phyloP scores from a whole-genome alignment of 768 basidiomycete genomes.

The Kwoniella europaea region DNA sequence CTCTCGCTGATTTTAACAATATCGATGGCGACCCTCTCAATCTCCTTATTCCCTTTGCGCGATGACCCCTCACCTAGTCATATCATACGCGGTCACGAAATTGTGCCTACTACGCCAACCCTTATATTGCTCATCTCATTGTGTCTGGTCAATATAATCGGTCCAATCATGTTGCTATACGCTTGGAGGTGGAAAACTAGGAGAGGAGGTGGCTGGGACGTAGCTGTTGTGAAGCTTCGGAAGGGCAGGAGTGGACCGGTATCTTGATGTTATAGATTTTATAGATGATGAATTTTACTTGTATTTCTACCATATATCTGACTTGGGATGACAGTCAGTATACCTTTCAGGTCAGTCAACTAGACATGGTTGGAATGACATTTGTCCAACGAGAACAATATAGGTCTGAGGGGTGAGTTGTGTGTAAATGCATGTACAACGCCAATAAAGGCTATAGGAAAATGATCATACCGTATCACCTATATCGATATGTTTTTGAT shows the following conservation, averaged over 20 bases:
- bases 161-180: conserved; percentile 45
- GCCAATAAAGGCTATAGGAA: background rate
- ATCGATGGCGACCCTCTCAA: conserved; percentile 34
- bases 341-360: no score
- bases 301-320: background rate
- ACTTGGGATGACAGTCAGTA: background rate
- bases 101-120: conserved; percentile 23
- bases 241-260: conserved; percentile 14
- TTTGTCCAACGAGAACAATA: background rate
- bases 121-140: conserved; percentile 30
- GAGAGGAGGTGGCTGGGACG: conserved; percentile 50
- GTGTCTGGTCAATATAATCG: conserved; percentile 32
- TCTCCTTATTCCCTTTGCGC: conserved; percentile 38
- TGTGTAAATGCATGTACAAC: conserved; percentile 16
- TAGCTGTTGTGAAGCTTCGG: conserved; percentile 44
- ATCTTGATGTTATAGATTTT: background rate
- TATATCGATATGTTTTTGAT: background rate
- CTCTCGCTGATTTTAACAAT: conserved; percentile 44
- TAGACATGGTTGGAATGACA: background rate
- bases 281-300: background rate
- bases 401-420: background rate
- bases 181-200: conserved; percentile 53
- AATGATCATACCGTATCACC: background rate
- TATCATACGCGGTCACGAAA: background rate
- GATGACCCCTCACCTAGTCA: background rate